These are phyloP conservation scores for Agrocybe pediades DNA, from an alignment of 768 basidiomycete genomes.

Conservation along the genomic window DNA sequence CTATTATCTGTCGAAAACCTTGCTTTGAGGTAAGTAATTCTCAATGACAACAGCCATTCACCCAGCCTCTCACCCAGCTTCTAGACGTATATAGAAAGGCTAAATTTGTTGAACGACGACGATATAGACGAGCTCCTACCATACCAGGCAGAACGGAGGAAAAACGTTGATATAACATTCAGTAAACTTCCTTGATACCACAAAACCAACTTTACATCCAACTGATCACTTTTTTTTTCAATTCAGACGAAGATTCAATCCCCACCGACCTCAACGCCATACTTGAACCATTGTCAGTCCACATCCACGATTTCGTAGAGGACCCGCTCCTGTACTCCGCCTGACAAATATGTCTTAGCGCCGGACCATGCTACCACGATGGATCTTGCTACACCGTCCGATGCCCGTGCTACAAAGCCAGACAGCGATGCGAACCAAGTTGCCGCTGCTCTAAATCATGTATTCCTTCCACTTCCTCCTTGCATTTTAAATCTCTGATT, in stretches of 20 bases:
- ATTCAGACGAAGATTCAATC: no score
- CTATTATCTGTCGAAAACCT: conserved; percentile 45
- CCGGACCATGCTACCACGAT: conserved; percentile 43
- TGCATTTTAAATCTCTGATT: background rate
- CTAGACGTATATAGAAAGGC: conserved; percentile 24
- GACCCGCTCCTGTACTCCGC: background rate
- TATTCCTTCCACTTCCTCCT: conserved; percentile 20
- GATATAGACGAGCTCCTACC: background rate
- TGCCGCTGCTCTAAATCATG: conserved; percentile 49
- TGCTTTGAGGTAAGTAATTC: conserved; percentile 44
- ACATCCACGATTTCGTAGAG: no score
- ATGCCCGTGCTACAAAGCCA: conserved; percentile 42
- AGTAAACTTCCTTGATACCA: no score
- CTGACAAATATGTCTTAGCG: conserved; percentile 24
- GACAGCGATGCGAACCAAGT: conserved; percentile 44
- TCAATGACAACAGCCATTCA: background rate
- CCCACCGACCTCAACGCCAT: no score
- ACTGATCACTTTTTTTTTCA: no score
- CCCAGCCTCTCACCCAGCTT: conserved; percentile 4
- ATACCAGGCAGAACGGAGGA: background rate
- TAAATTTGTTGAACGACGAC: background rate
- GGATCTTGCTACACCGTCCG: conserved; percentile 43
- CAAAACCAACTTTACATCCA: no score
- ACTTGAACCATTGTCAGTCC: no score
- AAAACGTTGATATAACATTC: background rate